phyloP scores from a whole-genome alignment of 2,329 filamentous ascomycete species.

The Aureobasidium sp. region DNA sequence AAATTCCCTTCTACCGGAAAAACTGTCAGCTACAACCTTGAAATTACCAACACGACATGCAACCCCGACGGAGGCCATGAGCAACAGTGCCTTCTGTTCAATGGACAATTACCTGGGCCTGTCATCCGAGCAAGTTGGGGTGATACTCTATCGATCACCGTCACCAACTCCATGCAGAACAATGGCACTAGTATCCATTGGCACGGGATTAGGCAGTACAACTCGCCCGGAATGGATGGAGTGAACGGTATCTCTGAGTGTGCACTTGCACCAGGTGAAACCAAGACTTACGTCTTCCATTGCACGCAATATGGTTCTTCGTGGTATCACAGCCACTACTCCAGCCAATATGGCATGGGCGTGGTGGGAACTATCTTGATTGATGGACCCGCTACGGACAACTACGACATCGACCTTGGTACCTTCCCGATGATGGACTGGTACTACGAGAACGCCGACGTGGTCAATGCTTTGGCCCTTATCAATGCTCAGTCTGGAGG shows the following conservation, averaged over 20 bases:
- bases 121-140: conserved; percentile 46
- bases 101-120: conserved; percentile 61
- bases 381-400: conserved; percentile 36
- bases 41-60: conserved; percentile 29
- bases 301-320: conserved; percentile 38
- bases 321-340: conserved; percentile 40
- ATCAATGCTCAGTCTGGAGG: conserved; percentile 24
- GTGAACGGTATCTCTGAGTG: conserved; percentile 42
- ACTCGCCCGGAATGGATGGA: conserved; percentile 50
- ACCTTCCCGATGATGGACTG: conserved; percentile 27
- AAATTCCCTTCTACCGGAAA: conserved; percentile 36
- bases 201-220: conserved; percentile 53
- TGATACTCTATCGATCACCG: conserved; percentile 43
- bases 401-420: conserved; percentile 33
- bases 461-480: conserved; percentile 26
- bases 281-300: conserved; percentile 50
- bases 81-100: conserved; percentile 44
- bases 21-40: conserved; percentile 29
- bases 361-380: conserved; percentile 36
- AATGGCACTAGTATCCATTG: conserved; percentile 58
- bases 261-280: conserved; percentile 44
- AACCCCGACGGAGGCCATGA: conserved; percentile 34
- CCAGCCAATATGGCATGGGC: conserved; percentile 38
- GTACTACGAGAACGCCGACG: conserved; percentile 26
- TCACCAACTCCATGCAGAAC: conserved; percentile 44